Percentiles rank a stretch among this genome's conserved stretches.
These are phyloP conservation scores for Elsinoe fawcettii DNA, from an alignment of 2,329 filamentous ascomycete species.

Conservation along the genomic window DNA sequence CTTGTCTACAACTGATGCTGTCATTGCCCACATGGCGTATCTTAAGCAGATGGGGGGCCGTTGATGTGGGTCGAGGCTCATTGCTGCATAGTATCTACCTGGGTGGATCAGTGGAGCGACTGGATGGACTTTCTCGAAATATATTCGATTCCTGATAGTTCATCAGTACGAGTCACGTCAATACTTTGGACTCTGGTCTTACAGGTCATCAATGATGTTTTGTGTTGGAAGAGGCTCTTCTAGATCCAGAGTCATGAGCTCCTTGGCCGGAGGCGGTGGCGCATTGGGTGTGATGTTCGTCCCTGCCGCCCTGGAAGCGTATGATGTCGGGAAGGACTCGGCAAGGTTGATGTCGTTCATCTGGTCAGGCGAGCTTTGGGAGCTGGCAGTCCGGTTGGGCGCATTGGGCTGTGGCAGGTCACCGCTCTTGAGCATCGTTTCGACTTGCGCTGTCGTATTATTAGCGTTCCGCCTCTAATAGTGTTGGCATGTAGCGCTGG, in stretches of 20 bases:
- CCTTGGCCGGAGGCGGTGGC: conserved; percentile 68
- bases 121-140: conserved; percentile 83
- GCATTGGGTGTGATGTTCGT: conserved; percentile 21
- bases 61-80: conserved; percentile 80
- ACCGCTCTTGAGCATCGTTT: conserved; percentile 78
- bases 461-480: conserved; percentile 11
- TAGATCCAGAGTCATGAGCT: conserved; percentile 72
- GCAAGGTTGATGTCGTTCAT: conserved; percentile 4
- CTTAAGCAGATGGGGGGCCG: conserved; percentile 80
- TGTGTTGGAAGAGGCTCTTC: conserved; percentile 73
- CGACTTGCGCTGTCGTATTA: conserved; percentile 58
- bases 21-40: conserved; percentile 93
- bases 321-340: conserved; percentile 1
- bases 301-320: background rate
- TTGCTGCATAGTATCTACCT: conserved; percentile 75
- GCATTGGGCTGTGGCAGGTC: background rate
- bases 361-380: background rate
- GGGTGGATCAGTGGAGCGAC: conserved; percentile 84
- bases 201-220: conserved; percentile 81
- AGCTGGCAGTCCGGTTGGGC: background rate
- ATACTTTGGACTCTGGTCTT: conserved; percentile 26
- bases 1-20: conserved; percentile 77
- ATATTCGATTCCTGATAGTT: conserved; percentile 62
- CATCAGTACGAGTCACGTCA: background rate
- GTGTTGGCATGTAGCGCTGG: conserved; percentile 2